Percentiles rank a stretch among this genome's conserved stretches.
phyloP scores from a whole-genome alignment of 108 stramenopile species.

The Fragilariopsis cylindrus region DNA sequence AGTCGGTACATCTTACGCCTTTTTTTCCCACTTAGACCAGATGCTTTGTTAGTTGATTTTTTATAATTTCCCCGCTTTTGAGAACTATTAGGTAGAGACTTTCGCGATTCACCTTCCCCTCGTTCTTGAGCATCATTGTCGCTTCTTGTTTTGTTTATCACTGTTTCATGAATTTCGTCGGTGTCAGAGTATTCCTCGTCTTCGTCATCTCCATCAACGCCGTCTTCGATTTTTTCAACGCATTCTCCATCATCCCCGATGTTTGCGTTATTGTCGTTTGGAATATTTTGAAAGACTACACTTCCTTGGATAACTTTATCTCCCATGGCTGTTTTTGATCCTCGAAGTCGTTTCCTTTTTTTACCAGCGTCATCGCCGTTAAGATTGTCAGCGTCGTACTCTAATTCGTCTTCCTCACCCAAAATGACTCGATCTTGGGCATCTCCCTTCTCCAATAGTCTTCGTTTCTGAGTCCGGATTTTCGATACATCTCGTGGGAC shows the following conservation, averaged over 20 bases:
- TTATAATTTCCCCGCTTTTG: constrained; percentile 7
- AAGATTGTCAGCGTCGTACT: constrained; percentile 1
- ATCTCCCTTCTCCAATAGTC: constrained; percentile 57
- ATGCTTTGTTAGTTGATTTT: neutral
- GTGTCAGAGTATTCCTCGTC: constrained; percentile 19
- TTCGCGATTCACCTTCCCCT: neutral
- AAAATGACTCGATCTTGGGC: constrained; percentile 36
- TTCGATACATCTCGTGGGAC: constrained; percentile 47
- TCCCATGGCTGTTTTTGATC: constrained; percentile 60
- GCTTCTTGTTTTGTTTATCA: neutral
- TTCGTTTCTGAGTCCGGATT: constrained; percentile 61
- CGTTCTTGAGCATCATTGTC: constrained; percentile 7
- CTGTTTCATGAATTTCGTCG: neutral
- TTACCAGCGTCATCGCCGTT: neutral
- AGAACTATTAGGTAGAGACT: neutral
- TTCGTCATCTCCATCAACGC: constrained; percentile 7
- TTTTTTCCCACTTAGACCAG: constrained; percentile 28
- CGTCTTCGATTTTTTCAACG: neutral
- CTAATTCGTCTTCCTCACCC: constrained; percentile 38
- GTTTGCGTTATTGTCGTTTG: neutral
- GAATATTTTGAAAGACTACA: constrained; percentile 23
- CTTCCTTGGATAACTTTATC: constrained; percentile 60
- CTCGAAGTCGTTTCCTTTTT: constrained; percentile 50
- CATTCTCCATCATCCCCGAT: constrained; percentile 13
- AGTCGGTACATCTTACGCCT: constrained; percentile 57